Conservation (phyloP, 2,329 filamentous ascomycete species). For the Pseudogymnoascus sp. region DNA sequence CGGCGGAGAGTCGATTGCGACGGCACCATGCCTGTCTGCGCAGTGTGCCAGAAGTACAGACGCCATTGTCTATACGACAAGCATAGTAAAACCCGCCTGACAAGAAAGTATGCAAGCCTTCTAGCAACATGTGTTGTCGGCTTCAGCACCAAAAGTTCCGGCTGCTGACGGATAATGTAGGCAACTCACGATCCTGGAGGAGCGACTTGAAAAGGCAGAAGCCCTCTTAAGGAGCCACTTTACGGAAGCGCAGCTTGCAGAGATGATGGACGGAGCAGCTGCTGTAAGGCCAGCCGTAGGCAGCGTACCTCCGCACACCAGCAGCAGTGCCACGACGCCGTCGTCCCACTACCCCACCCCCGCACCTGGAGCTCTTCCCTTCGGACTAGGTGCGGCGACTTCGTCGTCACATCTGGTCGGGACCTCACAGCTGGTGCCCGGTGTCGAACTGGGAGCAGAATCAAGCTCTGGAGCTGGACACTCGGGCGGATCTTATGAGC, state of each 20-base stretch:
- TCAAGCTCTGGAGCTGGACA: background rate
- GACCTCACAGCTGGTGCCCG: background rate
- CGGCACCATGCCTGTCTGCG: slow-evolving; percentile 4
- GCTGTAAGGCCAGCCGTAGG: background rate
- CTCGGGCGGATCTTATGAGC: slow-evolving; percentile 1
- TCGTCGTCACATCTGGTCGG: background rate
- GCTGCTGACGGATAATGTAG: background rate
- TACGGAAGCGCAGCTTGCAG: slow-evolving; percentile 6
- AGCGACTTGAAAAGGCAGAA: slow-evolving; percentile 8
- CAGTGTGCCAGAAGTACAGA: slow-evolving; percentile 8
- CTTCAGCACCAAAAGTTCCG: background rate
- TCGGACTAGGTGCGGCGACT: background rate
- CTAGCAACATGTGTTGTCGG: background rate
- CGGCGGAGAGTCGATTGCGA: slow-evolving; percentile 5
- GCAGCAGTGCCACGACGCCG: background rate
- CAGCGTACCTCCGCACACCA: background rate
- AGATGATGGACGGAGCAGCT: slow-evolving; percentile 5
- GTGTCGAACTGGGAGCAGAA: background rate
- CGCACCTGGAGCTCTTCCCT: background rate
- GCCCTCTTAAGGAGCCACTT: slow-evolving; percentile 8
- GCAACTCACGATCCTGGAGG: slow-evolving; percentile 7
- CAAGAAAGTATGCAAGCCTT: slow-evolving; percentile 1
- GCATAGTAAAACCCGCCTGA: slow-evolving; percentile 8
- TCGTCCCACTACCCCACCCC: background rate
- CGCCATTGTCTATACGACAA: slow-evolving; percentile 8